Base-by-base conservation (phyloP, 495 filamentous ascomycete species). In the Physcia stellaris region DNA sequence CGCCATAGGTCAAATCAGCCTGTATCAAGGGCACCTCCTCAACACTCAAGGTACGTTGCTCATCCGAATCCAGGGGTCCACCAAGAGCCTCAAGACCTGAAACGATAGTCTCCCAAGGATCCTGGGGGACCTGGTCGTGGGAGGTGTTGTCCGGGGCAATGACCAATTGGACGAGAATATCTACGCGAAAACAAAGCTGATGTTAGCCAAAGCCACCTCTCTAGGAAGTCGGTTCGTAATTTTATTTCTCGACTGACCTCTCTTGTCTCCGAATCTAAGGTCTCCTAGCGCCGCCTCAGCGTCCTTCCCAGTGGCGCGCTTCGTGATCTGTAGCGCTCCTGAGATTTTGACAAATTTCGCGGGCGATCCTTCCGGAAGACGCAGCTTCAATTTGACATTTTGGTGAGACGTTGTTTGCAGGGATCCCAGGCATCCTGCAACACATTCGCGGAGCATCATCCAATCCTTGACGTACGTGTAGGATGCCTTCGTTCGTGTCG, bases 381-480 rank as follows among this genome's bases (percentile, higher is more conserved):
- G 80, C 24, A 99, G 77, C 66, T 93, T 96, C 34, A 99, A 70
- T 60, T 94, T 96, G 40, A 88, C 90, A 54, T 96, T 99, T 56
- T 96, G 92, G 60, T 99, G 90, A n/a, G 92, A 96, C 15, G 85
- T 79, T 0, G 83, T 86, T 58, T 99, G 90, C 49, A 96, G 66
- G n/a, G 86, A 76, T 28, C 90, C 90, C 24, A 99, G 61, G 54
- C 92, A 96, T 18, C 90, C 90, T 13, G 90, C 92, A 32, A 96
- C 71, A 58, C 92, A 99, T 57, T 99, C 90, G 15, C 90, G 78
- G 23, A 99, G 70, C 87, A 95, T 96, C 90, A 96, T 99, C 90
- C 90, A 99, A 55, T 99, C 90, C 58, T 96, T 96, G 50, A 96
- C 87, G 51, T 96, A 99, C 4, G 86, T 87, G 50, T 95, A 99